A percentile compares a stretch with the other conserved stretches of the same genome.
These are phyloP conservation scores for Rhododendron kiyosumense DNA, from an alignment of 148 eudicot species.

Conservation along the genomic window DNA sequence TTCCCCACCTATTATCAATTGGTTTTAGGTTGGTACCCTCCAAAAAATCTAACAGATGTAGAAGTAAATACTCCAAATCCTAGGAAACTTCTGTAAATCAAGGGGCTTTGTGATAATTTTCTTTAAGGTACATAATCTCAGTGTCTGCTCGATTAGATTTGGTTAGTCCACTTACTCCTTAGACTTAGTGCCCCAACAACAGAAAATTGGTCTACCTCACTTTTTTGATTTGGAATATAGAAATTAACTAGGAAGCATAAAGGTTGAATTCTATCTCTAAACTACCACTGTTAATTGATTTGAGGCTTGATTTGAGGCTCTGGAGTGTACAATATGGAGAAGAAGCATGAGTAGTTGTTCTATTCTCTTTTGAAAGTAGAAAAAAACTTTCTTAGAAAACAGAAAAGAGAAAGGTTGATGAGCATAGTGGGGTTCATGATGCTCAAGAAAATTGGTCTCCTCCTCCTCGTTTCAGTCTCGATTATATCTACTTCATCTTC, in stretches of 20 bases:
- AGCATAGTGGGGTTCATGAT: too few relatives aligned
- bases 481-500: background rate
- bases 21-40: too few relatives aligned
- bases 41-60: too few relatives aligned
- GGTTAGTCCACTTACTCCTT: background rate
- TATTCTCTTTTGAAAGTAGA: background rate
- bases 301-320: too few relatives aligned
- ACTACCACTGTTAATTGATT: background rate
- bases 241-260: too few relatives aligned
- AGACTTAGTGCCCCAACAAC: background rate
- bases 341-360: background rate
- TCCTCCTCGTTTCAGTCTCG: background rate
- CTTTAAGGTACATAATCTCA: background rate
- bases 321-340: too few relatives aligned
- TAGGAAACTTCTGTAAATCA: background rate
- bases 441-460: background rate
- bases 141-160: background rate
- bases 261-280: background rate
- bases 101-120: background rate
- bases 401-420: background rate
- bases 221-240: background rate
- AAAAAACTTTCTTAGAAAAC: too few relatives aligned
- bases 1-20: too few relatives aligned
- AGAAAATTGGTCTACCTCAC: background rate
- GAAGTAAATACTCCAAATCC: background rate